Evolutionary conservation across 148 eudicot genomes (phyloP).

Genomic region (Selenicereus undatus): DNA sequence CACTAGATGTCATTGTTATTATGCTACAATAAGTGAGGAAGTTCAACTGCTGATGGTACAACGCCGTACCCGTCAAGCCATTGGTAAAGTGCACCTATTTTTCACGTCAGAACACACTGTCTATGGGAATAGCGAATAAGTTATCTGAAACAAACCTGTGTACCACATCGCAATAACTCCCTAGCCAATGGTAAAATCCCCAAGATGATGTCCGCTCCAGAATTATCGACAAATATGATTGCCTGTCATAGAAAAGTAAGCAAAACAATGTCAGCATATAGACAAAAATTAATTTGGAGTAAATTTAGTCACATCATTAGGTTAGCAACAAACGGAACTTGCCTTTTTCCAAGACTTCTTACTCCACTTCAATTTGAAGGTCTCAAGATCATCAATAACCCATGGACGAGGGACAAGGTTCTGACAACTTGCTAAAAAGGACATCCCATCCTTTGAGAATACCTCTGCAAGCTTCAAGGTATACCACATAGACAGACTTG

Average conservation of each 20-base stretch:
- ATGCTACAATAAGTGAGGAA: not conserved
- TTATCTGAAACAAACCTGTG: conserved; percentile 54
- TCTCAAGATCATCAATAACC: conserved; percentile 96
- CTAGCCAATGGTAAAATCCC: conserved; percentile 97
- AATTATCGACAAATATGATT: conserved; percentile 93
- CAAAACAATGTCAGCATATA: conserved; percentile 25
- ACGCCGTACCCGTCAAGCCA: not conserved
- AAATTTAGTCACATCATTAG: not conserved
- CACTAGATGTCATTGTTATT: not conserved
- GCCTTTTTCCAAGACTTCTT: conserved; percentile 89
- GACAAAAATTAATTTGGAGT: not conserved
- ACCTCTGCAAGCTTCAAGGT: conserved; percentile 90
- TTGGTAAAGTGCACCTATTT: not conserved
- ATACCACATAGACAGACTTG: not conserved
- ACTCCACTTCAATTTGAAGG: conserved; percentile 63
- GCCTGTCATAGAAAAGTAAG: conserved; percentile 49
- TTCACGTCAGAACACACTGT: not conserved
- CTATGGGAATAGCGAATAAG: not conserved
- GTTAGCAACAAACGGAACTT: conserved; percentile 14
- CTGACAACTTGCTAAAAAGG: conserved; percentile 92
- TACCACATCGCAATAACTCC: conserved; percentile 85
- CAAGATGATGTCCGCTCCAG: conserved; percentile 93
- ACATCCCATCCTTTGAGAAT: conserved; percentile 94
- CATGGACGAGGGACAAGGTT: conserved; percentile 95
- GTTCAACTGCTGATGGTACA: not conserved